Percentiles rank a stretch among this genome's conserved stretches.
These are phyloP conservation scores for Trichoderma sp. DNA, from an alignment of 2,329 filamentous ascomycete genomes.

Conservation along the genomic window DNA sequence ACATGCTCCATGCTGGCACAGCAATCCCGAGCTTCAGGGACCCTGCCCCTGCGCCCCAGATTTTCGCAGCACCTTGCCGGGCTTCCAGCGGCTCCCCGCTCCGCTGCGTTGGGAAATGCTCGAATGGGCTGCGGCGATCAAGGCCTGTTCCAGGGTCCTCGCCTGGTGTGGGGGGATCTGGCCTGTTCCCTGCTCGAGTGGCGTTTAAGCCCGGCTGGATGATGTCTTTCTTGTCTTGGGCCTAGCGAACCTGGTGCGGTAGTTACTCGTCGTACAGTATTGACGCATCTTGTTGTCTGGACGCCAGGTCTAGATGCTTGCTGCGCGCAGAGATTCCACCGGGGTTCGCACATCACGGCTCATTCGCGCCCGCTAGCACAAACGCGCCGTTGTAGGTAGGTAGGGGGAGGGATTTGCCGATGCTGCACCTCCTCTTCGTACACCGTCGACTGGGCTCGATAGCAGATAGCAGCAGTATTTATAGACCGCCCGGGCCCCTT, in stretches of 20 bases:
- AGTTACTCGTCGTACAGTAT: too few species aligned
- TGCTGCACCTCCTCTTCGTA: not conserved
- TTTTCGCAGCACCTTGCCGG: conserved; percentile 9
- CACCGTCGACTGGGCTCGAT: not conserved
- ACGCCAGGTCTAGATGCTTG: not conserved
- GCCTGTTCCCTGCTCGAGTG: conserved; percentile 24
- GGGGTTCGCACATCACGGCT: not conserved
- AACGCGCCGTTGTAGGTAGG: not conserved
- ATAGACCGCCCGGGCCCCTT: not conserved
- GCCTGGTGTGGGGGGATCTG: conserved; percentile 13
- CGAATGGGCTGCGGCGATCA: conserved; percentile 11
- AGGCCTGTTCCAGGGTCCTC: conserved; percentile 8
- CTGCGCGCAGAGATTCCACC: not conserved
- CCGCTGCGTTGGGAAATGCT: conserved; percentile 4
- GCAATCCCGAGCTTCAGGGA: not conserved
- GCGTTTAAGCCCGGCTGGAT: conserved; percentile 8
- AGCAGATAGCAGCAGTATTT: not conserved
- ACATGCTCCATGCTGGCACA: not conserved
- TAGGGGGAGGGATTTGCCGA: not conserved
- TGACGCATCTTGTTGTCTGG: not conserved
- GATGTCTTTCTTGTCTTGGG: conserved; percentile 2
- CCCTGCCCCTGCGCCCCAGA: conserved; percentile 15
- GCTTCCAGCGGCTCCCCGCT: conserved; percentile 16
- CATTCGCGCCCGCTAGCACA: not conserved
- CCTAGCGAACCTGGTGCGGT: too few species aligned